phyloP scores from a whole-genome alignment of 106 monocot genomes.

The Narthecium ossifragum region DNA sequence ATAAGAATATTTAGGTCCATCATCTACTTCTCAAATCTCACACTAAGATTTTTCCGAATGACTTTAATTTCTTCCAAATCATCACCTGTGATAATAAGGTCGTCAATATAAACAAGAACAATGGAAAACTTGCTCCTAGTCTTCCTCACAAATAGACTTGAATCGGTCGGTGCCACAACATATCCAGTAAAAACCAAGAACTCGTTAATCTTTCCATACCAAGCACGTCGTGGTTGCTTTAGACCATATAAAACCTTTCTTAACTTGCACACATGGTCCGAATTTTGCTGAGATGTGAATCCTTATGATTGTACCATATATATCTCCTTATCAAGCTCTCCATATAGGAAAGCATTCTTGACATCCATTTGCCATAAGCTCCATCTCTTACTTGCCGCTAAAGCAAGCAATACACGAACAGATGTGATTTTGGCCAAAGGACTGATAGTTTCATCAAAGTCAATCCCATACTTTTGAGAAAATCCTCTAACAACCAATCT shows the following conservation, averaged over 20 bases:
- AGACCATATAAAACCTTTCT: background rate
- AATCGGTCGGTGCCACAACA: background rate
- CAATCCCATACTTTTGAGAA: too few species aligned
- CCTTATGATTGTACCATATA: background rate
- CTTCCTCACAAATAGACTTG: background rate
- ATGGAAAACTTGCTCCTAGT: background rate
- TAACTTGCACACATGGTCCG: background rate
- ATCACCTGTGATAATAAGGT: background rate
- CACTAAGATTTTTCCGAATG: too few species aligned
- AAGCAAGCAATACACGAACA: too few species aligned
- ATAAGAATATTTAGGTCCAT: too few species aligned
- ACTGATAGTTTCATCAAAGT: too few species aligned
- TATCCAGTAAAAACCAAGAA: too few species aligned
- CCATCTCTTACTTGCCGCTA: too few species aligned
- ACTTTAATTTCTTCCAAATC: too few species aligned
- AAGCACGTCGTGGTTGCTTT: background rate
- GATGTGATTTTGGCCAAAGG: too few species aligned
- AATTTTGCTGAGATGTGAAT: background rate
- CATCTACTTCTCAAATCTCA: too few species aligned
- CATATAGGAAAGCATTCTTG: background rate
- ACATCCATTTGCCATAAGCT: constrained; percentile 4
- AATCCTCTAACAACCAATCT: too few species aligned
- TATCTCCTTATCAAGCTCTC: background rate
- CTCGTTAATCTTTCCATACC: background rate
- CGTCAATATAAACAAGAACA: constrained; percentile 3